phyloP scores from a whole-genome alignment of 2,329 filamentous ascomycete genomes.

The Elsinoe australis region DNA sequence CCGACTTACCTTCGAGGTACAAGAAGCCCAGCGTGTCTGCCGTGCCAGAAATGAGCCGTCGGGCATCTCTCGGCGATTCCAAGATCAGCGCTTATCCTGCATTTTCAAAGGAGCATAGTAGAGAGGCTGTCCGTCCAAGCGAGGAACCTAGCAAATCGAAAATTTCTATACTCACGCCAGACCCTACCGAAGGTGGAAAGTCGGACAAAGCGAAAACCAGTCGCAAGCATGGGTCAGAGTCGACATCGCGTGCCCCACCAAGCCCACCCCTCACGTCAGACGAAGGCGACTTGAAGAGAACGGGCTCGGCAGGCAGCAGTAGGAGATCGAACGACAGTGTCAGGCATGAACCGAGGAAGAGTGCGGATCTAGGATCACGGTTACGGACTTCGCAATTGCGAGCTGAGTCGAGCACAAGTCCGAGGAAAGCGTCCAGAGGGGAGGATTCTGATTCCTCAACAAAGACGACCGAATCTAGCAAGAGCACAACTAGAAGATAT shows the following conservation, averaged over 20 bases:
- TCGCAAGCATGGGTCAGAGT: slow-evolving; percentile 22
- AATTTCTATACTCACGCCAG: slow-evolving; percentile 32
- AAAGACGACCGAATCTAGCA: slow-evolving; percentile 8
- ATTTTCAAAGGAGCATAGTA: slow-evolving; percentile 87
- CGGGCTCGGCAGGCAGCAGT: slow-evolving; percentile 39
- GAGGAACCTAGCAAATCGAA: slow-evolving; percentile 32
- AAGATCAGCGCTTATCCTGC: slow-evolving; percentile 61
- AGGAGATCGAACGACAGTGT: slow-evolving; percentile 28
- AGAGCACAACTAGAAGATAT: slow-evolving; percentile 5
- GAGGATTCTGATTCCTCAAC: slow-evolving; percentile 15
- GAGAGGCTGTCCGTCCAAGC: slow-evolving; percentile 65
- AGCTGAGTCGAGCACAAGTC: slow-evolving; percentile 11
- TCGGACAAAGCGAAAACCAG: slow-evolving; percentile 26
- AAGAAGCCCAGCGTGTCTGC: slow-evolving; percentile 32
- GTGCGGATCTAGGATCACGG: slow-evolving; percentile 9
- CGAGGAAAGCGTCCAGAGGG: slow-evolving; percentile 9
- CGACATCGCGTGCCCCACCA: slow-evolving; percentile 34
- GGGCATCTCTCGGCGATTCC: slow-evolving; percentile 32
- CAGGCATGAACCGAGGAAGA: slow-evolving; percentile 8
- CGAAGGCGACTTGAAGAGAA: slow-evolving; percentile 39
- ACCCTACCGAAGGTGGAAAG: slow-evolving; percentile 36
- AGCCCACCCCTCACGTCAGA: slow-evolving; percentile 41
- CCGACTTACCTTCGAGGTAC: slow-evolving; percentile 19
- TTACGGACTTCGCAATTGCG: slow-evolving; percentile 5
- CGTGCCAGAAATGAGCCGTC: slow-evolving; percentile 41